Percentiles rank a stretch among this genome's conserved stretches.
Conservation (phyloP, 225 moss, liverwort and hornwort genomes). For the Pseudisothecium myosuroides region DNA sequence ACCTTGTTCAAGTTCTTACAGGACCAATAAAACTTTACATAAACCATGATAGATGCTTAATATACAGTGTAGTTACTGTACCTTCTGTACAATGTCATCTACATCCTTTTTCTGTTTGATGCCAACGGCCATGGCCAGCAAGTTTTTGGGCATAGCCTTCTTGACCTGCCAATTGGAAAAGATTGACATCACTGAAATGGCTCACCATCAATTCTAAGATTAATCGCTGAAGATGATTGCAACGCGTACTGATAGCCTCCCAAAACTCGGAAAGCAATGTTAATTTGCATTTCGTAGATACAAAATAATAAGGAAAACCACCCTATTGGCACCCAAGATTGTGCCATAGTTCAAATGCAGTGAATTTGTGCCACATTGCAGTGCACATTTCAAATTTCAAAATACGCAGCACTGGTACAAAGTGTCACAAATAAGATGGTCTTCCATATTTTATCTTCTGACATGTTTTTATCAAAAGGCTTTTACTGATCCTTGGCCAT, state of each 20-base stretch:
- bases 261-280: not conserved
- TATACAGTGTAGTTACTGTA: not conserved
- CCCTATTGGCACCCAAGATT: too few relatives aligned
- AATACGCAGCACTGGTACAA: not conserved
- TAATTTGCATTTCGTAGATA: not conserved
- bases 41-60: not conserved
- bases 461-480: not conserved
- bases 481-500: not conserved
- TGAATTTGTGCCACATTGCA: not conserved
- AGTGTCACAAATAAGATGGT: not conserved
- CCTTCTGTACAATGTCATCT: constrained; percentile 47
- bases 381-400: not conserved
- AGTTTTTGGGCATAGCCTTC: constrained; percentile 23
- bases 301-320: not conserved
- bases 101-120: constrained; percentile 71
- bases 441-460: not conserved
- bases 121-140: constrained; percentile 83
- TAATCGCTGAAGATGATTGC: not conserved
- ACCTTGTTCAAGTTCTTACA: not conserved
- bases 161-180: constrained; percentile 7
- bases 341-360: not conserved
- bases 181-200: too few relatives aligned
- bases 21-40: too few relatives aligned
- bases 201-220: not conserved
- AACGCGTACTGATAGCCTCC: accelerated